Base-by-base conservation (phyloP, 2,329 filamentous ascomycete genomes). In the Beauveria brongniartii region DNA sequence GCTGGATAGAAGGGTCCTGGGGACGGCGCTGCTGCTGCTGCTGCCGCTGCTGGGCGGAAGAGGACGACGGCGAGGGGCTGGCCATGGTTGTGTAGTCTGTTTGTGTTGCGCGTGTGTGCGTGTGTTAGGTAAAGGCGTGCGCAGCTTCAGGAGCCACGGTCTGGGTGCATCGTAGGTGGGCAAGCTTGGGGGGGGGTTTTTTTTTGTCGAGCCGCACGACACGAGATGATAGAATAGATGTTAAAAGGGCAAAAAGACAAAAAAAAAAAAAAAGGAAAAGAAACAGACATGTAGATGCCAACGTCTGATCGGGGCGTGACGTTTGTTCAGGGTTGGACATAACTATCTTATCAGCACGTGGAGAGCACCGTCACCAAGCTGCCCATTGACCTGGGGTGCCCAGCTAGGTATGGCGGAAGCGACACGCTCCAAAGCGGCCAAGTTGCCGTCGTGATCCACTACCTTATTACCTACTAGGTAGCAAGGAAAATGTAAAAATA, bases 321-420 rank as follows among this genome's bases (percentile, higher is more conserved):
- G 20, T 24, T 50, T 37, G 40, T 52, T 43, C 43, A 46, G 34
- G 44, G 55, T 48, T 14, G 47, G n/a, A 14, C 24, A 24, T 6
- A 7, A 7, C 18, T 61, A 61, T 61, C 59, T 61, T 55, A 61
- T 55, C 59, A 16, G 59, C 59, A 61, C 59, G 59, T 61, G 59
- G 52, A 48, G 34, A 14, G 34, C 12, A 14, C 14, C 5, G 34
- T 12, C 12, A 12, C 30, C 30, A 34, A 12, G 30, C 30, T 14
- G 10, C 30, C 30, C 30, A 34, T 34, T 34, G 4, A 34, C 30
- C 30, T 10, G 5, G 34, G 22, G 22, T 22, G 22, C 22, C 22
- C 22, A 3, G 22, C 34, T 37, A 14, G 34, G 34, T 37, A 37
- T 14, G 34, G 34, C 30, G 30, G 12, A 12, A 34, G 30, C 12